Base-by-base conservation (phyloP, 2,329 filamentous ascomycete species). In the Diplodia seriata region DNA sequence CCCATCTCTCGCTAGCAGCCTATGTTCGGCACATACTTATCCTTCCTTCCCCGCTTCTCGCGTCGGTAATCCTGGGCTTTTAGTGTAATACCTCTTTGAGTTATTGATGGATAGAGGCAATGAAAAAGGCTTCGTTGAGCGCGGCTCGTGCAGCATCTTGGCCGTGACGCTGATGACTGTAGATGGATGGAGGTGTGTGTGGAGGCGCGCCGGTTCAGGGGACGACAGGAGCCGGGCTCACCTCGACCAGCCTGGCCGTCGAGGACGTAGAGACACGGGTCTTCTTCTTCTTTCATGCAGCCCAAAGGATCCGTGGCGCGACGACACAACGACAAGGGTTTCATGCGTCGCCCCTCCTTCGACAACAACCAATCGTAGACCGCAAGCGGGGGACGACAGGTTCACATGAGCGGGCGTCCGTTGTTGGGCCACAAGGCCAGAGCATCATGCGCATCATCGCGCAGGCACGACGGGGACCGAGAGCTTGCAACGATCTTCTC, bases 31-130 rank as follows among this genome's bases (percentile, higher is more conserved):
- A 33, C 54, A 57, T 11, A 40, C 33, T 57, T 40, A 57, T 40
- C 54, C 54, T 57, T 40, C 54, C 54, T 57, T 57, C 33, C 33
- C 9, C 54, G n/a, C 33, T 57, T 55, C 33, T 38, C 54, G 54
- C 33, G 54, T 57, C n/a, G 54, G n/a, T 36, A 23, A 36, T 38
- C 33, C 38, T 57, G 54, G 26, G 54, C 53, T 23, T 57, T 57
- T 15, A 26, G 18, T 38, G 54, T 57, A 57, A 57, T 57, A 57
- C 31, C 33, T 40, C 43, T 57, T 57, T 8, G 26, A 57, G 20
- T 57, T 57, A 23, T 36, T 38, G 33, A 26, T 38, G 54, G 33
- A 57, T 57, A 57, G 54, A 57, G 33, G 54, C 54, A 57, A 57
- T 40, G 20, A 57, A 23, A 23, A 38, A 57, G n/a, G 54, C 33